Base-by-base conservation (phyloP, 1,284 basidiomycete species). In the Sanghuangporus sanghuang region DNA sequence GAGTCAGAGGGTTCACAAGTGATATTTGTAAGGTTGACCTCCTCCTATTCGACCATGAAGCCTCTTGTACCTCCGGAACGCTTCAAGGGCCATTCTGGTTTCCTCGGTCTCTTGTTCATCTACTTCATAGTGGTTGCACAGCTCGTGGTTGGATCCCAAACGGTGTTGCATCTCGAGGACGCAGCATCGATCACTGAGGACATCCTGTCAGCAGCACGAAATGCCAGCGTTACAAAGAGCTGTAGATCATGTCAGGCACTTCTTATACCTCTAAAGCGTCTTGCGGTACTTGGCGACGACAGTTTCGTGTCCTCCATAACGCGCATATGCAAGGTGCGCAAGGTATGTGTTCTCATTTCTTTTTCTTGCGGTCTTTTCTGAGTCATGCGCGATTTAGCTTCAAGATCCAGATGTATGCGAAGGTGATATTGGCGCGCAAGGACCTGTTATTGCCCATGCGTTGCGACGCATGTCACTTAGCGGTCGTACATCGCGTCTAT, bases 361-460 rank as follows among this genome's bases (percentile, higher is more conserved):
- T 46, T 49, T 39, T 12, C 3, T 35, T 38, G 32, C 14, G 18
- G 32, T 18, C 12, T 38, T n/a, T 16, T 49, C 21, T 46, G 12
- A n/a, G 16, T 46, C 14, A 36, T 36, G 12, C 36, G 18, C 16
- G 40, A 50, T 14, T 9, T 18, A 73, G 73, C 67, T 77, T 55
- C 74, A 75, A 61, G 76, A 78, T 65, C 69, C 70, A 16, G 83
- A 86, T 68, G 82, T 87, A 11, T 86, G 85, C 69, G 74, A 75
- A 55, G 85, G 85, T 23, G 72, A 79, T 1, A 71, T 86, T 49
- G 72, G 67, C 2, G 71, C 78, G 40, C 79, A 83, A 70, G 85
- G 80, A 3, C 84, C 84, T 9, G 82, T 86, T 67, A 72, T 87
- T 39, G 84, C 85, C 0, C 81, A 86, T 66, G 79, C 79, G 62